phyloP scores from a whole-genome alignment of 2,329 filamentous ascomycete genomes.

The Colletotrichum sojae region DNA sequence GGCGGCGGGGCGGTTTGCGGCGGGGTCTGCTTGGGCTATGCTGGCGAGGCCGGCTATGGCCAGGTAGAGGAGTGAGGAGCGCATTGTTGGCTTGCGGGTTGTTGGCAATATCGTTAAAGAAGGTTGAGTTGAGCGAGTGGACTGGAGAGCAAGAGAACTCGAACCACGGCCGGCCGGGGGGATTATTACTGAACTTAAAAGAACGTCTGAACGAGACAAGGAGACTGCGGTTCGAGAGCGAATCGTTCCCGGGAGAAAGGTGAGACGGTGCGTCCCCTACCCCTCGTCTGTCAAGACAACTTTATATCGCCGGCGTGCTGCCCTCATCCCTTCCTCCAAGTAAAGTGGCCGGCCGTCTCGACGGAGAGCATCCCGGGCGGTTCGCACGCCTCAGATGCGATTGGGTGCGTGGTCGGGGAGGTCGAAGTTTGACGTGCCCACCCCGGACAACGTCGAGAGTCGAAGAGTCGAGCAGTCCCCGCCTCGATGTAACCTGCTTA shows the following conservation, averaged over 20 bases:
- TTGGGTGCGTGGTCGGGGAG: constrained; percentile 6
- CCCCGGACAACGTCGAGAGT: neutral
- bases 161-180: neutral
- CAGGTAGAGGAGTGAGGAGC: constrained; percentile 23
- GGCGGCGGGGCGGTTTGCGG: neutral
- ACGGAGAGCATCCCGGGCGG: neutral
- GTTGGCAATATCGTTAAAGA: neutral
- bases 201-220: constrained; percentile 7
- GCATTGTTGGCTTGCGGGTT: constrained; percentile 15
- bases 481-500: constrained; percentile 21
- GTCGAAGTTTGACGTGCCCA: constrained; percentile 18
- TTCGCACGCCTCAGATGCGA: neutral
- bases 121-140: neutral
- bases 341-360: constrained; percentile 10
- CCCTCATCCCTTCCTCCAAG: neutral
- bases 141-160: neutral
- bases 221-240: constrained; percentile 20
- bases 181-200: constrained; percentile 3
- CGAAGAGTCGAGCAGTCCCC: constrained; percentile 2
- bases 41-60: constrained; percentile 20
- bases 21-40: constrained; percentile 24
- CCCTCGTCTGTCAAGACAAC: constrained; percentile 18
- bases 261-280: constrained; percentile 13
- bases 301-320: constrained; percentile 13
- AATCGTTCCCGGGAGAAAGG: constrained; percentile 5